Base-by-base conservation (phyloP, 2,329 filamentous ascomycete species). In the Pseudophaeomoniella oleicola region DNA sequence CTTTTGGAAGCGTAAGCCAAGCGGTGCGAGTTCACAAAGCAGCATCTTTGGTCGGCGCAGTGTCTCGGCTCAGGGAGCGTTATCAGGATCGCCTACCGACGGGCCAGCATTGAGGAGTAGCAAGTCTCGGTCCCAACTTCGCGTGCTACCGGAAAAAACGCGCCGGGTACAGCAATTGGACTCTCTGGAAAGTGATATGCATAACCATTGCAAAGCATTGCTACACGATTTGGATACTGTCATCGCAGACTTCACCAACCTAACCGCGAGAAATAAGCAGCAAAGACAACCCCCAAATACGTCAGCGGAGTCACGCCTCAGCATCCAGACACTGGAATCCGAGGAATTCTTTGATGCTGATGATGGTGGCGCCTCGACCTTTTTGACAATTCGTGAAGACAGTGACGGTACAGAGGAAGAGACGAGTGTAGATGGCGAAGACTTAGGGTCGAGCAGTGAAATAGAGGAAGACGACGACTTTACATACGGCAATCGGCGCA, bases 321-420 rank as follows among this genome's bases (percentile, higher is more conserved):
- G 86, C 50, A 73, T 92, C 37, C 87, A 94, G 43, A 93, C 86
- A 0, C 69, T 78, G 18, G 80, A 82, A 2, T 72, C 72, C 2
- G 83, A 93, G 39, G 88, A 96, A 53, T 98, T 96, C 59, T 98
- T 94, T 49, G 90, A 98, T 54, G 90, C 90, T 1, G 77, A 81
- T 50, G 79, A 75, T 36, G 77, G 72, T 12, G 71, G 72, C 46
- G 57, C 53, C 17, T 76, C 78, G 5, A 77, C 82, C 37, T 66
- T 94, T 5, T 66, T 93, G 43, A 78, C 78, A 34, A 88, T 94
- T 41, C 71, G 75, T 41, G 75, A 72, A 22, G 76, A 73, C 32
- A 83, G 75, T 50, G 81, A 82, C 35, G 77, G 79, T 36, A 80
- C 81, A 42, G 73, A 78, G 11, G 66, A 67, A 16, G 61, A 64